These are phyloP conservation scores for Chenopodium suecicum DNA, from an alignment of 148 eudicot species.

Conservation along the genomic window DNA sequence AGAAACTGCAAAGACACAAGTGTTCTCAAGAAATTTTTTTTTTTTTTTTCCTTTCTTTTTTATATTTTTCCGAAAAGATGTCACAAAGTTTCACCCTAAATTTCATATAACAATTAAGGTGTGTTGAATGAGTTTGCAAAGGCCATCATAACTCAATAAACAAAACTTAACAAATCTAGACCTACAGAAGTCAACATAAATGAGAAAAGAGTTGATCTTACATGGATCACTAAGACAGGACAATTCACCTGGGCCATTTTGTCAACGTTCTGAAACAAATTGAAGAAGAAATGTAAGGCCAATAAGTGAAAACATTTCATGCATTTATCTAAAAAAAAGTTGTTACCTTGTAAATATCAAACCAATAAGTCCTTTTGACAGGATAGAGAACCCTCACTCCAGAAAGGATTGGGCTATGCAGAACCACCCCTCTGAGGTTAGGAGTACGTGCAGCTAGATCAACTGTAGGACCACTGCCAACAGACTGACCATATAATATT, in stretches of 20 bases:
- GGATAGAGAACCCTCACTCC: slow-evolving; percentile 88
- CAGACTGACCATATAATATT: slow-evolving; percentile 87
- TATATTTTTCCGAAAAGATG: too few species aligned
- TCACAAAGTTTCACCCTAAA: background rate
- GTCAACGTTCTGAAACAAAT: slow-evolving; percentile 67
- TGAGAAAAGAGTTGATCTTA: slow-evolving; percentile 36
- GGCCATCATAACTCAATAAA: background rate
- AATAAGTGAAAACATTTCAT: background rate
- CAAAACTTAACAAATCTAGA: background rate
- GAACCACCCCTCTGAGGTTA: slow-evolving; percentile 81
- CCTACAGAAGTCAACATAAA: background rate
- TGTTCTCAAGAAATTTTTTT: background rate
- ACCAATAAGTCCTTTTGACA: slow-evolving; percentile 82
- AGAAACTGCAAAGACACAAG: background rate
- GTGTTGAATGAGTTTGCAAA: background rate
- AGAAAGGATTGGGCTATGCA: slow-evolving; percentile 90
- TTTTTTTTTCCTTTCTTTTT: too few species aligned
- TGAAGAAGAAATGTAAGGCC: slow-evolving; percentile 11
- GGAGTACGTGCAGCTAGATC: slow-evolving; percentile 89
- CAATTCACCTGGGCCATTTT: slow-evolving; percentile 77
- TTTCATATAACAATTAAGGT: background rate
- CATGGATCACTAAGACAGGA: slow-evolving; percentile 87
- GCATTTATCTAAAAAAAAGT: background rate
- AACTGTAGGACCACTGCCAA: slow-evolving; percentile 92
- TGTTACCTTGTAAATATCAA: slow-evolving; percentile 93